phyloP scores from a whole-genome alignment of 1,284 basidiomycete genomes.

The Papiliotrema laurentii region DNA sequence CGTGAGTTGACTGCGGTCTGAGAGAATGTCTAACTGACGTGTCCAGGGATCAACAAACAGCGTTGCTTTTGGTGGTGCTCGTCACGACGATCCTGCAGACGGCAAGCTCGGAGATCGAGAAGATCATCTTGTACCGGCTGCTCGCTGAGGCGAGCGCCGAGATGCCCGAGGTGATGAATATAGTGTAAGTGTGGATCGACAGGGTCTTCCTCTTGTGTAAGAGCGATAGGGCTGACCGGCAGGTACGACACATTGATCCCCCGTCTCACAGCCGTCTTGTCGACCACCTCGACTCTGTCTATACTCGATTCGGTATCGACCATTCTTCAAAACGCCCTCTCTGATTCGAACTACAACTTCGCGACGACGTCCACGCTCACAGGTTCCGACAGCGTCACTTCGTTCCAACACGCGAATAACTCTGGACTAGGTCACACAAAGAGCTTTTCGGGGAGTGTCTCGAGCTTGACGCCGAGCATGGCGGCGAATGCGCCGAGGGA shows the following conservation, averaged over 20 bases:
- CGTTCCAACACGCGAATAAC: neutral
- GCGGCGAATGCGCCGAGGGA: conserved; percentile 22
- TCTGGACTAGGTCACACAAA: neutral
- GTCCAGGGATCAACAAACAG: conserved; percentile 58
- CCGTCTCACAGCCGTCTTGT: conserved; percentile 69
- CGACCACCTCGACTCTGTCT: conserved; percentile 64
- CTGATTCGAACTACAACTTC: conserved; percentile 35
- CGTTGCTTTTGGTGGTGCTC: conserved; percentile 70
- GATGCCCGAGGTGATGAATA: conserved; percentile 69
- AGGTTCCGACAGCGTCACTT: neutral
- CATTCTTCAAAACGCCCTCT: conserved; percentile 56
- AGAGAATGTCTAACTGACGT: too few species aligned
- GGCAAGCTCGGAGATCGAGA: conserved; percentile 73
- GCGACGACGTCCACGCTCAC: conserved; percentile 6
- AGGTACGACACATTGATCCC: conserved; percentile 77
- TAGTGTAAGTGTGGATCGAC: conserved; percentile 59
- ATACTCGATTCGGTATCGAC: conserved; percentile 68
- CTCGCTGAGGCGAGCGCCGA: conserved; percentile 67
- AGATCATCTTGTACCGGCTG: conserved; percentile 70
- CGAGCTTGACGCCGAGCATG: conserved; percentile 6
- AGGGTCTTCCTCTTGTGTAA: neutral
- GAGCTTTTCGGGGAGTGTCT: conserved; percentile 14
- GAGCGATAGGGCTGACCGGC: conserved; percentile 5
- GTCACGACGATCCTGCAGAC: conserved; percentile 64
- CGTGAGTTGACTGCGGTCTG: too few species aligned